These are phyloP conservation scores for Pezicula radicicola DNA, from an alignment of 2,329 filamentous ascomycete species.

Conservation along the genomic window DNA sequence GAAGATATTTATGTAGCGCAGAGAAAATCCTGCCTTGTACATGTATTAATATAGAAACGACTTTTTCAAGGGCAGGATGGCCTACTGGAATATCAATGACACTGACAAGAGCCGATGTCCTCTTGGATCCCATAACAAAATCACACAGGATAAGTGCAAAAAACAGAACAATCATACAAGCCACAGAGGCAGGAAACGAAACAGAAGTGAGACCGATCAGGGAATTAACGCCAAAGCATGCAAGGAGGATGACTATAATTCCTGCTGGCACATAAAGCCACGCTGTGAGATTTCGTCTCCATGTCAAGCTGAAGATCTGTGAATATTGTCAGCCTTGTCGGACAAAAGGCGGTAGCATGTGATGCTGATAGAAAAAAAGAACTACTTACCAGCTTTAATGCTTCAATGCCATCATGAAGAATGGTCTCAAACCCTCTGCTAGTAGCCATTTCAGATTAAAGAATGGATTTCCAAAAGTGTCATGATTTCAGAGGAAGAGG, in stretches of 20 bases:
- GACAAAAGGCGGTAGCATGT: neutral
- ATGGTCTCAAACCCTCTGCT: slow-evolving; percentile 1
- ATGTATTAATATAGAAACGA: neutral
- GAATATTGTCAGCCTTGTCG: slow-evolving; percentile 12
- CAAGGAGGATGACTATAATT: slow-evolving; percentile 33
- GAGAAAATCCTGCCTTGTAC: slow-evolving; percentile 50
- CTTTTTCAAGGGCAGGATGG: neutral
- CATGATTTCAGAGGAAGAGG: too few relatives aligned
- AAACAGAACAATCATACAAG: slow-evolving; percentile 54
- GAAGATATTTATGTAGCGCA: slow-evolving; percentile 56
- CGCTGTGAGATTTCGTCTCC: slow-evolving; percentile 27
- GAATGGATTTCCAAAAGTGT: neutral
- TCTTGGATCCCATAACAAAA: slow-evolving; percentile 42
- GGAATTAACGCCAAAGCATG: slow-evolving; percentile 37
- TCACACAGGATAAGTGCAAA: slow-evolving; percentile 45
- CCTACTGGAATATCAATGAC: slow-evolving; percentile 52
- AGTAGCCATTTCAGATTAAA: slow-evolving; percentile 11
- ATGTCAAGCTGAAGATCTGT: slow-evolving; percentile 25
- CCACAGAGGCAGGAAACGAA: slow-evolving; percentile 58
- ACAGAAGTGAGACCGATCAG: slow-evolving; percentile 43
- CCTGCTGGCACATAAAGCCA: slow-evolving; percentile 51
- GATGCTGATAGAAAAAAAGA: too few relatives aligned
- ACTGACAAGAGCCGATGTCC: slow-evolving; percentile 43
- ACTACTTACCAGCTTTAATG: slow-evolving; percentile 20
- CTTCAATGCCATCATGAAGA: slow-evolving; percentile 19